phyloP scores from a whole-genome alignment of 768 basidiomycete species.

The Lanmaoa pseudosensibilis region DNA sequence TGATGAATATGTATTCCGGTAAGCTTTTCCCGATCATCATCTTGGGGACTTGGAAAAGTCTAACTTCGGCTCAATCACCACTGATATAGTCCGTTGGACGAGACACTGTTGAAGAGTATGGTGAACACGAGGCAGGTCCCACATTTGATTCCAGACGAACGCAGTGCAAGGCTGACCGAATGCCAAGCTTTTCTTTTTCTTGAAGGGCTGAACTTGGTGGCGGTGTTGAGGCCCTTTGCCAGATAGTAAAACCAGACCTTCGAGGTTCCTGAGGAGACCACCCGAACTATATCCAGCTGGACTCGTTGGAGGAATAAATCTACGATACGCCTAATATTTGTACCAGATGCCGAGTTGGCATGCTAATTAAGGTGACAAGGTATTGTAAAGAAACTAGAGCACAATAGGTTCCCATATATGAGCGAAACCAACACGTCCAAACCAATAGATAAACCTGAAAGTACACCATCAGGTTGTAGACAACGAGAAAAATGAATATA shows the following conservation, averaged over 20 bases:
- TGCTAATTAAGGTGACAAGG: no score
- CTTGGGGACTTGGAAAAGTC: not conserved
- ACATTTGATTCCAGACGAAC: no score
- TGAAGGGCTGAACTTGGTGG: not conserved
- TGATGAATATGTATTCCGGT: conserved; percentile 57
- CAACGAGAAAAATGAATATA: not conserved
- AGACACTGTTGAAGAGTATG: not conserved
- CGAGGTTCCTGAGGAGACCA: no score
- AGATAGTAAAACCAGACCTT: no score
- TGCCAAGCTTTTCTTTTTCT: no score
- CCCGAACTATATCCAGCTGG: not conserved
- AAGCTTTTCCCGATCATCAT: conserved; percentile 49
- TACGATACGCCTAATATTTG: not conserved
- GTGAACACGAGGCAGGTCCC: not conserved
- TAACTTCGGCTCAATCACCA: not conserved
- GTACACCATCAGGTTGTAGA: not conserved
- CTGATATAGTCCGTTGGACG: not conserved
- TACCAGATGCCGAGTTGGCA: not conserved
- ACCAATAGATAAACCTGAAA: not conserved
- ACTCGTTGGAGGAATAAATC: not conserved
- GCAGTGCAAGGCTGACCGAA: no score
- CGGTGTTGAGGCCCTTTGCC: not conserved
- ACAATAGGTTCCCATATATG: not conserved
- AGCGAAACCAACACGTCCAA: not conserved
- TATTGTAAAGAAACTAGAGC: not conserved